These are phyloP conservation scores for Dipodascopsis uninucleata DNA, from an alignment of 805 yeast species.

Conservation along the genomic window DNA sequence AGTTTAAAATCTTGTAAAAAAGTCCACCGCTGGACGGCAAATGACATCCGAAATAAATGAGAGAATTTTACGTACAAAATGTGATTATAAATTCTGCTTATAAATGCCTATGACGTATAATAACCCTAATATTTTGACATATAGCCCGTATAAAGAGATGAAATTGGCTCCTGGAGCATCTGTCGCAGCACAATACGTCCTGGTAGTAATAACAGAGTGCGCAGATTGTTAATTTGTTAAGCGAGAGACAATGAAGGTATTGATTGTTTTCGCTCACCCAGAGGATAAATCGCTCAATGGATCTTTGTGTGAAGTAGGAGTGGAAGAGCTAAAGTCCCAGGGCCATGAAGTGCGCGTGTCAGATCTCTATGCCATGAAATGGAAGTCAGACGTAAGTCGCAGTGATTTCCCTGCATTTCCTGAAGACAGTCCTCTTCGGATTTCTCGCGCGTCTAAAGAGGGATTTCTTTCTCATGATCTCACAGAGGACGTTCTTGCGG, in stretches of 20 bases:
- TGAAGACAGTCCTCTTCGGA: constrained; percentile 23
- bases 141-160: too few species aligned
- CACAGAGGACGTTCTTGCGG: constrained; percentile 34
- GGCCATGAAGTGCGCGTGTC: constrained; percentile 34
- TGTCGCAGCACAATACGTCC: too few species aligned
- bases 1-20: too few species aligned
- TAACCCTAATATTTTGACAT: too few species aligned
- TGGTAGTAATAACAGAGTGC: too few species aligned
- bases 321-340: constrained; percentile 25
- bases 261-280: constrained; percentile 36
- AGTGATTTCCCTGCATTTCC: constrained; percentile 29
- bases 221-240: too few species aligned
- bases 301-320: constrained; percentile 28
- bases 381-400: constrained; percentile 30
- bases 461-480: constrained; percentile 24
- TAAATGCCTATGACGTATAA: too few species aligned
- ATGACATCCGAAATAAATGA: too few species aligned
- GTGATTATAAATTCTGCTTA: too few species aligned
- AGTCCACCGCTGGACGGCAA: too few species aligned
- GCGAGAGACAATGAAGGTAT: constrained; percentile 28
- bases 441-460: constrained; percentile 27
- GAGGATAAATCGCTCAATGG: constrained; percentile 31
- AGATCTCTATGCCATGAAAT: constrained; percentile 32
- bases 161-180: too few species aligned
- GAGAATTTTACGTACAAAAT: too few species aligned